phyloP scores from a whole-genome alignment of 108 stramenopile genomes.

The Aurantiochytrium sp. region DNA sequence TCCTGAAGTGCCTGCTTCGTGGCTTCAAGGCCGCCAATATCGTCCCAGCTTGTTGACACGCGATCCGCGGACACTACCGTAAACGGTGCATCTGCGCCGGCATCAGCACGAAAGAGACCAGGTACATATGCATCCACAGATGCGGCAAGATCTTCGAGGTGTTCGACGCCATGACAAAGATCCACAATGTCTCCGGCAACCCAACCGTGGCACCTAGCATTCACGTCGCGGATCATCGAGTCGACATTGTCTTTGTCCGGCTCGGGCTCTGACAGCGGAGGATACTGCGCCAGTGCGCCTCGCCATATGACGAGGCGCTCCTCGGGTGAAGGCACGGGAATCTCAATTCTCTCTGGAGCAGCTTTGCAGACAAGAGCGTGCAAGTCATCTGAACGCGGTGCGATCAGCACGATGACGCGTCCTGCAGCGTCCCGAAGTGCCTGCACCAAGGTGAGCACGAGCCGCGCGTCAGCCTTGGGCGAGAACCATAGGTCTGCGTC shows the following conservation, averaged over 20 bases:
- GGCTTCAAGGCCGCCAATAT: conserved; percentile 96
- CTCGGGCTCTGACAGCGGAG: background rate
- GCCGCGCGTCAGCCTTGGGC: background rate
- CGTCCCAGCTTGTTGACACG: conserved; percentile 89
- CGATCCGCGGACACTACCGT: conserved; percentile 40
- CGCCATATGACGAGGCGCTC: background rate
- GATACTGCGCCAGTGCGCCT: background rate
- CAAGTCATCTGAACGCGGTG: background rate
- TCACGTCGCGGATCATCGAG: background rate
- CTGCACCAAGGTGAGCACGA: background rate
- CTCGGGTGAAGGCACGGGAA: background rate
- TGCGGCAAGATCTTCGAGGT: background rate
- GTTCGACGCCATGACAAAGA: background rate
- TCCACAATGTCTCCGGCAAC: background rate
- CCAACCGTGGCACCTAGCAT: background rate
- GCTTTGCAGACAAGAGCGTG: background rate
- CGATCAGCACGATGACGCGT: background rate
- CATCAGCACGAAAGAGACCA: background rate
- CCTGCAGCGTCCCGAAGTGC: background rate
- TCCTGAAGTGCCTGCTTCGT: conserved; percentile 97
- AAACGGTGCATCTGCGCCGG: background rate
- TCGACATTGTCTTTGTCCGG: background rate
- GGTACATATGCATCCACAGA: background rate
- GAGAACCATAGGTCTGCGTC: background rate
- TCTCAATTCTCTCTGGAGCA: background rate